Evolutionary conservation across 2,329 filamentous ascomycete species (phyloP), one percentile per base, ranked within the genome.

Genomic region (Metarhizium rileyi): DNA sequence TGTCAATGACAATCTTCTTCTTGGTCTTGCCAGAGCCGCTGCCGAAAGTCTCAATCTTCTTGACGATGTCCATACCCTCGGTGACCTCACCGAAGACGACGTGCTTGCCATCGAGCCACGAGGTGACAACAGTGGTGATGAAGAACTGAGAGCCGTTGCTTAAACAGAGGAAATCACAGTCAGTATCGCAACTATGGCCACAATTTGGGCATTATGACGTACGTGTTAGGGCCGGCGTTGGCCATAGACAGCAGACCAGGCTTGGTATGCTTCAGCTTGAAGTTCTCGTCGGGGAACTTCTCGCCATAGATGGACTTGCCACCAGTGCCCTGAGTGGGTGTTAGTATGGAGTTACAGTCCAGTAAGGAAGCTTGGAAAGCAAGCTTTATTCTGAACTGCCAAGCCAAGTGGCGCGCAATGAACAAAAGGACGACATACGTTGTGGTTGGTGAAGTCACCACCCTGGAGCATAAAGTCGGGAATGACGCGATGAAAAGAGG

Each of bases 91-190:
- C 88, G 72, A 90, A 90, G 66, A 90, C 86, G 70, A 90, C 86
- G 77, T 93, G 87, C 70, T 85, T 85, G 66, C 80, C 81, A 68
- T 93, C 80, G 60, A 93, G 77, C 78, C 95, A 95, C 51, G 84
- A 83, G 53, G 93, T 97, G 53, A 83, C 79, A 47, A 95, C 89
- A 50, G 91, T 97, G 63, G 91, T 97, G 67, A 97, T 75, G 78
- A 97, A 97, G 80, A 97, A 97, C 72, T 97, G 91, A 47, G 88
- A 95, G 63, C 93, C 93, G 74, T 98, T 98, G 70, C 93, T 95
- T 68, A 95, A 36, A 36, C 5, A 86, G 18, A 42, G 18, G 4
- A 23, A 26, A 14, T 20, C 4, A 42, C 18, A 25, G 38, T 42
- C 22, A 42, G 38, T 14, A 14, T 25, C 16, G 22, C 22, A 6